A percentile compares a stretch with the other conserved stretches of the same genome.
Conservation (phyloP, 805 yeast species). For the Saccharomycopsis microspora region DNA sequence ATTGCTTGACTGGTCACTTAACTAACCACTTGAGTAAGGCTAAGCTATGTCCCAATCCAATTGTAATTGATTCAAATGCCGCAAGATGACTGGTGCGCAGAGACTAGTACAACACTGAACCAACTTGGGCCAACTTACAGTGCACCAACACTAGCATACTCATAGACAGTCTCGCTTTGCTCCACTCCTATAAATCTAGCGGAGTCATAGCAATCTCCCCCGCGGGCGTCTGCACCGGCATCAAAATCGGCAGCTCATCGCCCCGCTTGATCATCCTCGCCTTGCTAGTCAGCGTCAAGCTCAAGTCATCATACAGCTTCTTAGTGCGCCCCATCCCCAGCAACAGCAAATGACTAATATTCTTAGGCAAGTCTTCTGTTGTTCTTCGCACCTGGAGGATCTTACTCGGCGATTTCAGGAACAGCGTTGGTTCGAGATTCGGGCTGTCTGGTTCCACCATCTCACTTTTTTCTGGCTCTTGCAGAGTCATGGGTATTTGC, state of each 20-base stretch:
- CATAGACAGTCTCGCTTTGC: neutral
- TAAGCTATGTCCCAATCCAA: too few relatives aligned
- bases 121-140: too few relatives aligned
- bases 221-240: constrained; percentile 17
- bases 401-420: constrained; percentile 9
- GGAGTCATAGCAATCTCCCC: constrained; percentile 17
- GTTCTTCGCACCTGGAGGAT: neutral
- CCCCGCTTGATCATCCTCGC: neutral
- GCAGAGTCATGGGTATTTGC: too few relatives aligned
- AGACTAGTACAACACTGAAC: too few relatives aligned
- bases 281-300: neutral
- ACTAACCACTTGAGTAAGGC: too few relatives aligned
- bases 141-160: too few relatives aligned
- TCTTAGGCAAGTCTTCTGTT: constrained; percentile 3
- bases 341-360: constrained; percentile 13
- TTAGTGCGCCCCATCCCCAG: constrained; percentile 2
- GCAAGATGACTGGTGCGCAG: too few relatives aligned
- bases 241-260: constrained; percentile 10
- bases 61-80: too few relatives aligned
- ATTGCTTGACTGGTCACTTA: too few relatives aligned
- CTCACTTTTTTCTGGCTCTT: too few relatives aligned
- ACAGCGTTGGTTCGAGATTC: constrained; percentile 9
- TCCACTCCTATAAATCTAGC: constrained; percentile 2
- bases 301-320: neutral
- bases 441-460: constrained; percentile 9